Percentiles rank a stretch among this genome's conserved stretches.
Conservation (phyloP, 139 green algal genomes). For the Tetraselmis striata region DNA sequence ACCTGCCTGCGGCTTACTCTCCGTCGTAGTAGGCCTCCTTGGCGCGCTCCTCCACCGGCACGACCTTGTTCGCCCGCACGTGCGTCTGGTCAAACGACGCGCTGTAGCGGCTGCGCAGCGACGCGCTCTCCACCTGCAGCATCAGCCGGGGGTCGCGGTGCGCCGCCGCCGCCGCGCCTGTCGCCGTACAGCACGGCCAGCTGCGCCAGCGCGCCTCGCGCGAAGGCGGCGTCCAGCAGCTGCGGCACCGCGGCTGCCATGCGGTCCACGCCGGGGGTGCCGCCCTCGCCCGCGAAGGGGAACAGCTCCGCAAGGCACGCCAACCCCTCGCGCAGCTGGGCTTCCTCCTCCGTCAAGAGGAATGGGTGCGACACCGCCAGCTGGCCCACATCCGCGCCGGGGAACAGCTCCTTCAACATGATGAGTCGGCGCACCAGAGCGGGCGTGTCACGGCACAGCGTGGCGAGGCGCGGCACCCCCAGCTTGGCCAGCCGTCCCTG, state of each 20-base stretch:
- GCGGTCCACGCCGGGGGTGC: neutral
- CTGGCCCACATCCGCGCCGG: neutral
- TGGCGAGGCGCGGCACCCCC: neutral
- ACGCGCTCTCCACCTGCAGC: neutral
- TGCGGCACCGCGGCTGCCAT: neutral
- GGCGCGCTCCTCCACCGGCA: neutral
- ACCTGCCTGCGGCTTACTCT: no score
- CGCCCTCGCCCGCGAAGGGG: neutral
- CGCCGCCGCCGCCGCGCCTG: no score
- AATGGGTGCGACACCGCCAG: neutral
- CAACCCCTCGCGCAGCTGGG: neutral
- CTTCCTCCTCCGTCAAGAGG: neutral
- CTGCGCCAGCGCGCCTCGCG: neutral
- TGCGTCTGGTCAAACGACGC: neutral
- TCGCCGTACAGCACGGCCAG: neutral
- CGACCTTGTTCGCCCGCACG: neutral
- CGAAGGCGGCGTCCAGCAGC: neutral
- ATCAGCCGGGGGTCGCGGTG: neutral
- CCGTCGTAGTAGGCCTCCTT: neutral
- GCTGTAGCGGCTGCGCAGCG: neutral
- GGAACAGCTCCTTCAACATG: neutral
- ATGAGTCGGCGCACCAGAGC: neutral
- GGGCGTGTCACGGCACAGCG: neutral
- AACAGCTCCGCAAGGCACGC: neutral
- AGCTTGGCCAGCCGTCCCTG: neutral